Evolutionary conservation across 331 rosid genomes (phyloP), one percentile per base, ranked within the genome.

Genomic region (Pyracantha coccinea): DNA sequence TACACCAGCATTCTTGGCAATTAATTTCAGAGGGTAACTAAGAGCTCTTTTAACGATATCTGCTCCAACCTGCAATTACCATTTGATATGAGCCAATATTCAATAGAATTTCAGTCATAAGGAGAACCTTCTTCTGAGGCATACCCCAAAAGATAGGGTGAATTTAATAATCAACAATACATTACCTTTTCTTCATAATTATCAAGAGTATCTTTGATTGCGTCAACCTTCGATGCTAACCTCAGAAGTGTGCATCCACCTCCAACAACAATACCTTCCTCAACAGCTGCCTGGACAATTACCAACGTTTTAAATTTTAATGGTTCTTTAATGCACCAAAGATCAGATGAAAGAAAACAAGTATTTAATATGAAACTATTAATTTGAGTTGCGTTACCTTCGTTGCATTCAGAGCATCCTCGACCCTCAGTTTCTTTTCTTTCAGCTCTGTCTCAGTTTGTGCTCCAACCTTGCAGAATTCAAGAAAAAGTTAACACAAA

Each of bases 401-500:
- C 0, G 99, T 94, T 7, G 99, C 99, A 79, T 94, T 94, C 41
- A 94, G 97, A 81, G 99, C 99, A 80, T 94, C 99, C 79, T 94
- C 99, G 7, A 94, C 99, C 79, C 99, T 85, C 84, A 94, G 79
- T 64, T 94, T 94, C 92, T 94, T 94, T 80, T 94, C 99, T 75
- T 94, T 94, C 72, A 94, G 97, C 82, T 94, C 99, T 20, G 99
- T 94, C 87, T 94, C 99, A 47, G 99, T 94, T 88, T 94, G 99
- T 75, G 99, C 99, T 21, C 99, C 99, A 83, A 94, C 99, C 99
- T 94, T 80, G 31, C 2, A 52, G 4, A 72, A 41, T 32, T 68
- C 32, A 83, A 73, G 38, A 68, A 8, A 50, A 27, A 21, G 9
- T 31, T 32, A 13, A 35, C 44, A 24, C 14, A 28, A 27, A 67